Conservation (phyloP, 2,329 filamentous ascomycete genomes). For the Calonectria leucothoes region DNA sequence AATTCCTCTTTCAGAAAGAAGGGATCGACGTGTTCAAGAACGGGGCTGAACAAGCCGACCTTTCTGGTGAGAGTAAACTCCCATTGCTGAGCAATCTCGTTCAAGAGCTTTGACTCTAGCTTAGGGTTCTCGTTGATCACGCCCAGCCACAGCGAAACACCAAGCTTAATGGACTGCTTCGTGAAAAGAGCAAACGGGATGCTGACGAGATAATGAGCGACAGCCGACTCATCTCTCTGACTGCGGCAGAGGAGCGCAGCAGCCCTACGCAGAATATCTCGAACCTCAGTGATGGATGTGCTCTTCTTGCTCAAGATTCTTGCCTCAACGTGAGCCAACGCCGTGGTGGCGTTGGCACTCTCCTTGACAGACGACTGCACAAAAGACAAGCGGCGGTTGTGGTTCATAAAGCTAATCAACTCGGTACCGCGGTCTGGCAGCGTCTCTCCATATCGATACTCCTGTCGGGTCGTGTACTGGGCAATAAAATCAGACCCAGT, state of each 20-base stretch:
- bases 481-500: conserved; percentile 96
- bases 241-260: conserved; percentile 87
- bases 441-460: conserved; percentile 89
- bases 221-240: conserved; percentile 78
- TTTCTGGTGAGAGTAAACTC: conserved; percentile 83
- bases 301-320: conserved; percentile 76
- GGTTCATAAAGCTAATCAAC: conserved; percentile 70
- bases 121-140: conserved; percentile 95
- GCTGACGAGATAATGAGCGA: conserved; percentile 88
- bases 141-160: conserved; percentile 94
- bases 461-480: conserved; percentile 96
- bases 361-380: conserved; percentile 64
- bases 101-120: conserved; percentile 86
- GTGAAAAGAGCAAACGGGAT: conserved; percentile 95
- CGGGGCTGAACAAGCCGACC: conserved; percentile 83
- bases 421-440: conserved; percentile 76
- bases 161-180: conserved; percentile 94
- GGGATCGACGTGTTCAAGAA: conserved; percentile 82
- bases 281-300: conserved; percentile 79
- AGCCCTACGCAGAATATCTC: conserved; percentile 85
- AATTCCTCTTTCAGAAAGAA: conserved; percentile 95
- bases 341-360: conserved; percentile 69
- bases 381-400: conserved; percentile 64
- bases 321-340: conserved; percentile 79
- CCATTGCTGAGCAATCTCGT: conserved; percentile 91